These are phyloP conservation scores for Microglena sp. DNA, from an alignment of 139 green algal genomes.

Conservation along the genomic window DNA sequence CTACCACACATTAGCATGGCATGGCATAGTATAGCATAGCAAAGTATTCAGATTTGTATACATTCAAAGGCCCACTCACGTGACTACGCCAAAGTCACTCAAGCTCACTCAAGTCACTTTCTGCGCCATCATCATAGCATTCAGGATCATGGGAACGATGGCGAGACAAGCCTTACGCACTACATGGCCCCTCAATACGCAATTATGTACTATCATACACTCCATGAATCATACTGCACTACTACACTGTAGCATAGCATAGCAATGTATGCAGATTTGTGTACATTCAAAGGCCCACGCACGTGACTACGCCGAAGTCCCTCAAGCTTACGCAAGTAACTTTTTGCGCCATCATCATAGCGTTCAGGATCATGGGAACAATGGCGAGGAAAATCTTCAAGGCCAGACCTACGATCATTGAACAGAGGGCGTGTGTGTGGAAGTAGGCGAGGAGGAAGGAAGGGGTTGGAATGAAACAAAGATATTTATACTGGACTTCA, in stretches of 20 bases:
- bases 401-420: constrained; percentile 19
- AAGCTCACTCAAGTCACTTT: too few relatives aligned
- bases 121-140: constrained; percentile 41
- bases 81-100: too few relatives aligned
- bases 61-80: too few relatives aligned
- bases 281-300: too few relatives aligned
- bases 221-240: background rate
- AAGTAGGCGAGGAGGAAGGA: background rate
- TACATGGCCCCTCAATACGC: too few relatives aligned
- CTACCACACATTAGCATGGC: background rate
- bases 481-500: background rate
- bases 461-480: too few relatives aligned
- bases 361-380: constrained; percentile 45
- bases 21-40: background rate
- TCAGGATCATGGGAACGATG: constrained; percentile 52
- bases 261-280: too few relatives aligned
- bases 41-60: too few relatives aligned
- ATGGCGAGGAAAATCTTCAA: constrained; percentile 63
- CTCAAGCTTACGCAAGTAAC: too few relatives aligned
- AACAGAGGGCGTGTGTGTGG: background rate
- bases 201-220: too few relatives aligned
- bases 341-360: too few relatives aligned
- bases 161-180: constrained; percentile 68
- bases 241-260: background rate
- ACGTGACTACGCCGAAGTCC: too few relatives aligned